These are phyloP conservation scores for Phellopilus nigrolimitatus DNA, from an alignment of 1,284 basidiomycete genomes.

Conservation along the genomic window DNA sequence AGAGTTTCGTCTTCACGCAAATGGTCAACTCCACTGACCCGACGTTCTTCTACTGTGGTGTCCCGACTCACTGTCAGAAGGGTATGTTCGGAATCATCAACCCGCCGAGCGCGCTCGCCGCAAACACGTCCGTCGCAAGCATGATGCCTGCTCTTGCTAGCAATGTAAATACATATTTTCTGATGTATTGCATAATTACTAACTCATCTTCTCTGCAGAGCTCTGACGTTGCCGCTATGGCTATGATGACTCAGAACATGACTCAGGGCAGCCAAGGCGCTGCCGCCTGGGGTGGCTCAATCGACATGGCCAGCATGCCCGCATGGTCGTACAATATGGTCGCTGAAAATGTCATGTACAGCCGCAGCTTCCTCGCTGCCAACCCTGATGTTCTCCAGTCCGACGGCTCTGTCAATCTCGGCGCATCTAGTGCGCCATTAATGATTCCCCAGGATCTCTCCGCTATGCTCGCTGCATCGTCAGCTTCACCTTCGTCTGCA, in stretches of 20 bases:
- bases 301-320: constrained; percentile 53
- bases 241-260: constrained; percentile 42
- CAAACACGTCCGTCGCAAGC: constrained; percentile 39
- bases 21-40: constrained; percentile 67
- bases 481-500: constrained; percentile 28
- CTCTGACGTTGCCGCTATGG: constrained; percentile 53
- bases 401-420: constrained; percentile 51
- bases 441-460: constrained; percentile 56
- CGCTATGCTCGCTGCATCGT: constrained; percentile 30
- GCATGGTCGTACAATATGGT: constrained; percentile 45
- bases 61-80: constrained; percentile 63
- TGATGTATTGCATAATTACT: neutral
- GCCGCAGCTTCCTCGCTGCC: constrained; percentile 53
- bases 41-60: constrained; percentile 68
- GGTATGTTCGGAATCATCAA: constrained; percentile 83
- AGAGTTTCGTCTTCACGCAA: constrained; percentile 62
- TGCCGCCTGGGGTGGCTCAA: constrained; percentile 56
- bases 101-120: constrained; percentile 45
- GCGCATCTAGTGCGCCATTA: constrained; percentile 41
- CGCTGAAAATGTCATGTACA: constrained; percentile 58
- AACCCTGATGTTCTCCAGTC: constrained; percentile 52
- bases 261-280: constrained; percentile 46
- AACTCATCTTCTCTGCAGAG: constrained; percentile 26
- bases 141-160: constrained; percentile 48
- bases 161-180: constrained; percentile 35